phyloP scores from a whole-genome alignment of 2,329 filamentous ascomycete genomes.

The Fusarium fracticaudum region DNA sequence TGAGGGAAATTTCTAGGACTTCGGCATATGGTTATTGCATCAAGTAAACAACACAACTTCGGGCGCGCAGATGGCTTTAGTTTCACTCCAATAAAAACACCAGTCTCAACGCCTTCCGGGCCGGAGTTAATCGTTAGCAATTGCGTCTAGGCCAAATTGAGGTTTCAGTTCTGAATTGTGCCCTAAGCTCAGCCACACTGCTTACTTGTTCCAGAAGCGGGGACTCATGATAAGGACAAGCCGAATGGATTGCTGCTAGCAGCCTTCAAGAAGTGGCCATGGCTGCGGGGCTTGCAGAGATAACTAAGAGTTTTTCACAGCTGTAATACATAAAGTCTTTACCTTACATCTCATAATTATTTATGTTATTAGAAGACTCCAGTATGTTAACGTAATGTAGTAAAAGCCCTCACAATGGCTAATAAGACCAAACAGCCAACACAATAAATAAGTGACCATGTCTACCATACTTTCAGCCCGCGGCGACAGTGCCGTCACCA shows the following conservation, averaged over 20 bases:
- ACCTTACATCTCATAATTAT: too few species aligned
- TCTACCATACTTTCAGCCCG: not conserved
- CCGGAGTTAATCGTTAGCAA: not conserved
- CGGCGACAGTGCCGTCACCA: not conserved
- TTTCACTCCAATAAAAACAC: too few species aligned
- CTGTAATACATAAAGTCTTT: too few species aligned
- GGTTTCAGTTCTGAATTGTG: not conserved
- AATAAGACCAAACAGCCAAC: too few species aligned
- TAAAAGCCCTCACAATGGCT: too few species aligned
- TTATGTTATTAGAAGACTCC: too few species aligned
- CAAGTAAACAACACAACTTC: too few species aligned
- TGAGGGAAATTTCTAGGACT: not conserved
- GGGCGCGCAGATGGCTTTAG: too few species aligned
- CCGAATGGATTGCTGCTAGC: too few species aligned
- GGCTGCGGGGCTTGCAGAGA: not conserved
- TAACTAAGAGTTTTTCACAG: too few species aligned
- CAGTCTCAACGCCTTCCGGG: too few species aligned
- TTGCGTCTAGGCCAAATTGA: not conserved
- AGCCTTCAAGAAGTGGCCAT: not conserved
- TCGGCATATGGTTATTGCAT: rapidly evolving
- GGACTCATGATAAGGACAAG: not conserved
- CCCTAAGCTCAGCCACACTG: not conserved
- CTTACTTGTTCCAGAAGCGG: not conserved
- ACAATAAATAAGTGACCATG: not conserved
- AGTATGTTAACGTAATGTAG: too few species aligned